Base-by-base conservation (phyloP, 306 rosid genomes). In the Clitoria ternatea region DNA sequence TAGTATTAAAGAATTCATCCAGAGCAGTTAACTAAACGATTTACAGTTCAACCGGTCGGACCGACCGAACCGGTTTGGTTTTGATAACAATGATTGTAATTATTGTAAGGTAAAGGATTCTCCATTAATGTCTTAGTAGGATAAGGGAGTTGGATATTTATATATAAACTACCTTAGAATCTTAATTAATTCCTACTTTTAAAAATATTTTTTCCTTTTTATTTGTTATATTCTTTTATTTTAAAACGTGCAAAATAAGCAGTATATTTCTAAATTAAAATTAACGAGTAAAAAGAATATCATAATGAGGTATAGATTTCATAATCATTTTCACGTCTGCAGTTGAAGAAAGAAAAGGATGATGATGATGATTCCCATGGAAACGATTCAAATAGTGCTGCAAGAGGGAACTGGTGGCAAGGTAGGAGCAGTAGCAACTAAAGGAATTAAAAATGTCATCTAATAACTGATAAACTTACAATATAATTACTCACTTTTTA, bases 341-440 rank as follows among this genome's bases (percentile, higher is more conserved):
- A 90, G 96, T 66, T 42, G 19, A 88, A 86, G 79, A 90, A 88
- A 70, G 96, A 90, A 52, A 83, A 66, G 42, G 70, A 72, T 4
- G 82, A 84, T 45, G 82, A 84, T 45, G 90, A 72, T 23, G 90
- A 88, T 50, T 56, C 78, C 48, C 81, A 76, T 71, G 94, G 80
- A 40, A 80, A 62, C 44, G 83, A 82, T 67, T 74, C 92, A 18
- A 81, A 82, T 76, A 43, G 77, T 7, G 87, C 86, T 61, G 86
- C 96, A 43, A 80, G 98, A 27, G 98, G 96, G 71, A 90, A 92
- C 76, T 92, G 98, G 98, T 92, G 98, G 98, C 76, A 92, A 83
- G 98, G 98, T 92, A 85, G 24, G 79, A 65, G 19, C 85, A 85
- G 18, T 39, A 45, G 55, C 63, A 20, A 17, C 47, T 44, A 35